Evolutionary conservation across 1,139 yeast genomes (phyloP), one percentile per base, ranked within the genome.

Genomic region (Hanseniaspora uvarum): DNA sequence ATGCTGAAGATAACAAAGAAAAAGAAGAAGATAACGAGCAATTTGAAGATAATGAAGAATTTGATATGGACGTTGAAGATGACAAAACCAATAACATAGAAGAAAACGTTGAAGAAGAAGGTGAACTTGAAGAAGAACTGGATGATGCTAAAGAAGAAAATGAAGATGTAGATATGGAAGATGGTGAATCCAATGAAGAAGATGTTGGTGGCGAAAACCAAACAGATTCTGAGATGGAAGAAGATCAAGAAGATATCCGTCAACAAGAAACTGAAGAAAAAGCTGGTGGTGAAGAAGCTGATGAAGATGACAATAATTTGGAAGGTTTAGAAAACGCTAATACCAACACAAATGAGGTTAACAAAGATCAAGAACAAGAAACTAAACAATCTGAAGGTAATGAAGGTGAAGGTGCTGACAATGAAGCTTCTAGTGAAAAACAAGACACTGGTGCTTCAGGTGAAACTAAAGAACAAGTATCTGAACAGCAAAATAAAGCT

Each of bases 341-440:
- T 14, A 26, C 39, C 14, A 30, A 39, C 24, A 77, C 76, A n/a
- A 77, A 74, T 18, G 74, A 76, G 23, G 73, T 76, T 23, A 80
- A 77, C 19, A 75, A 76, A 33, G 70, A 75, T 46, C 82, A 81
- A 56, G 86, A 82, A 36, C 76, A 85, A 16, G 81, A 92, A 12
- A 83, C 82, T 14, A 80, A 83, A 61, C 88, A 85, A 62, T 78
- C 81, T 55, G 70, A 81, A 16, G 94, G 94, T 46, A 75, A 78
- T 36, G 76, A 78, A 60, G 85, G 89, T 1, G 82, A 82, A 58
- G 96, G 95, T 53, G 81, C 87, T 10, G 89, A 85, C 59, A 81
- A 78, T 59, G 81, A 78, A 28, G 66, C 73, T 14, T 81, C 81
- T 52, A 92, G 84, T 60, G 80, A 83, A 48, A 57, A 58, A 58